Percentiles rank a stretch among this genome's conserved stretches.
These are phyloP conservation scores for Lanmaoa rubissima DNA, from an alignment of 768 basidiomycete species.

Conservation along the genomic window DNA sequence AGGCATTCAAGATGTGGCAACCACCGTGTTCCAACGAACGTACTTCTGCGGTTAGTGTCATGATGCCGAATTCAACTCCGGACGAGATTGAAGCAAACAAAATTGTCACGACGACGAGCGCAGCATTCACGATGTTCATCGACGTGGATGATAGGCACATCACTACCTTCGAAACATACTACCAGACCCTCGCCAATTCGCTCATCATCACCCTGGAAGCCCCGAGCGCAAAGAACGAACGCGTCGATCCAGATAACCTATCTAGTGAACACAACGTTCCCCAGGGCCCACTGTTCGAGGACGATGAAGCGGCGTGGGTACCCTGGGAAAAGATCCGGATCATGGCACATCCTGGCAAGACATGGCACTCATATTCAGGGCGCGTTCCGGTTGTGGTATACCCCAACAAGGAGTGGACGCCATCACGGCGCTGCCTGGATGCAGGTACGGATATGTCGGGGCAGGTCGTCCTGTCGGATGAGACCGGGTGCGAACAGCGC, in stretches of 20 bases:
- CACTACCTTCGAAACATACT: slow-evolving; percentile 12
- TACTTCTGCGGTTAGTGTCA: background rate
- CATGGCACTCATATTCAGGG: background rate
- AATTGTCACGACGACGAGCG: slow-evolving; percentile 9
- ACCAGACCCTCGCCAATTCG: slow-evolving; percentile 8
- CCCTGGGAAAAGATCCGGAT: slow-evolving; percentile 7
- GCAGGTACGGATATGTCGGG: background rate
- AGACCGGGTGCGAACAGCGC: background rate
- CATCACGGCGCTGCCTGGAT: background rate
- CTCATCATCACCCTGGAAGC: background rate
- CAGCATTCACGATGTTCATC: slow-evolving; percentile 4
- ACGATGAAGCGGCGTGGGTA: slow-evolving; percentile 22
- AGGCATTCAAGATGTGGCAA: too few species aligned
- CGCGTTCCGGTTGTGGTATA: background rate
- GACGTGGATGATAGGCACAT: slow-evolving; percentile 1
- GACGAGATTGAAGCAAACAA: slow-evolving; percentile 3
- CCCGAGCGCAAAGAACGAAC: background rate
- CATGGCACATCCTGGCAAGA: background rate
- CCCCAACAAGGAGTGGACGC: background rate
- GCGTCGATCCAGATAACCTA: slow-evolving; percentile 5
- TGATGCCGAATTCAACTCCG: slow-evolving; percentile 6
- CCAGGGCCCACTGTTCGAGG: background rate
- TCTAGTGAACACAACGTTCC: background rate
- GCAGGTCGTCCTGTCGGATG: slow-evolving; percentile 5
- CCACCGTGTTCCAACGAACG: too few species aligned